A percentile compares a stretch with the other conserved stretches of the same genome.
phyloP scores from a whole-genome alignment of 2,329 filamentous ascomycete species.

The Conoideocrella luteorostrata region DNA sequence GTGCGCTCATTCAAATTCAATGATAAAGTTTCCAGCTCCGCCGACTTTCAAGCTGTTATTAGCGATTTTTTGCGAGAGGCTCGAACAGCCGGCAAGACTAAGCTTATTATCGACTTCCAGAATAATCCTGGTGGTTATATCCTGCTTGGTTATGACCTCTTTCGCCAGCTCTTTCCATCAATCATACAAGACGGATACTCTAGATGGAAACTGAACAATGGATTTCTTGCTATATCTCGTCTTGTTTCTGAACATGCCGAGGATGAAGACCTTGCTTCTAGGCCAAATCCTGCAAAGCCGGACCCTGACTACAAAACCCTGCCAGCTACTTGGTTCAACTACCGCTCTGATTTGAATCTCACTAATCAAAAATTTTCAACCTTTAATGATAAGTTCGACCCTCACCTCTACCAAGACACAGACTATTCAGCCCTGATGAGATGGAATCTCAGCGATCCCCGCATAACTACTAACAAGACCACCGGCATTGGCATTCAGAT shows the following conservation, averaged over 20 bases:
- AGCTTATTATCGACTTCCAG: slow-evolving; percentile 42
- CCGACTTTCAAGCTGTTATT: slow-evolving; percentile 29
- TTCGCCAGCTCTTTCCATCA: slow-evolving; percentile 44
- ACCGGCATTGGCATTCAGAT: slow-evolving; percentile 22
- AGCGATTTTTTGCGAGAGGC: slow-evolving; percentile 29
- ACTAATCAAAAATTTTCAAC: slow-evolving; percentile 44
- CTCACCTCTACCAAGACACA: slow-evolving; percentile 38
- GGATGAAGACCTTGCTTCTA: slow-evolving; percentile 39
- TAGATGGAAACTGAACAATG: slow-evolving; percentile 31
- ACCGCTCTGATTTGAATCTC: slow-evolving; percentile 42
- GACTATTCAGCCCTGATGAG: slow-evolving; percentile 47
- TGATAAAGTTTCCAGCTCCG: no score
- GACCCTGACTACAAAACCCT: slow-evolving; percentile 31
- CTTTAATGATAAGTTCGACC: slow-evolving; percentile 38
- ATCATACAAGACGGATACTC: slow-evolving; percentile 31
- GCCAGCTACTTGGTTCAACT: slow-evolving; percentile 46
- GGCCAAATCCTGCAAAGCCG: slow-evolving; percentile 25
- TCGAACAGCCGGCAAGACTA: slow-evolving; percentile 45
- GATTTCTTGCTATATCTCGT: slow-evolving; percentile 38
- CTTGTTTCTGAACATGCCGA: slow-evolving; percentile 37
- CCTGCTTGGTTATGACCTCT: slow-evolving; percentile 55
- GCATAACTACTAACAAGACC: slow-evolving; percentile 33
- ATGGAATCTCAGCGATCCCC: slow-evolving; percentile 41
- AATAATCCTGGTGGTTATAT: slow-evolving; percentile 53
- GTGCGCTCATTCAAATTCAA: slow-evolving; percentile 19